Conservation (phyloP, 768 basidiomycete species). For the Suillus bovinus region DNA sequence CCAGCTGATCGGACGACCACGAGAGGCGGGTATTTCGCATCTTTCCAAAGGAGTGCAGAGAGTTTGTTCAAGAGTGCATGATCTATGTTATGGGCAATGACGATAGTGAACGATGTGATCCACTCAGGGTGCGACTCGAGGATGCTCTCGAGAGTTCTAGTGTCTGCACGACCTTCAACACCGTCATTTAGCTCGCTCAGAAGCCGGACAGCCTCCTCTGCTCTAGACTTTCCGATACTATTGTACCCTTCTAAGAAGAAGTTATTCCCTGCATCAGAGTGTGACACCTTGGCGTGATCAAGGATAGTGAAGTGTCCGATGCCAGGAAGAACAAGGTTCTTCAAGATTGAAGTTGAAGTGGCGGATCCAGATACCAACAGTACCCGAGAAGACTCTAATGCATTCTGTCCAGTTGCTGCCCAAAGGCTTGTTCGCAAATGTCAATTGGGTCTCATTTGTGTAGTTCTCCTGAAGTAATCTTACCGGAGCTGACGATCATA, state of each 20-base stretch:
- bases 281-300: conserved; percentile 58
- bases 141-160: conserved; percentile 54
- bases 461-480: conserved; percentile 19
- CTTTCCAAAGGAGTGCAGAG: conserved; percentile 67
- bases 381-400: conserved; percentile 81
- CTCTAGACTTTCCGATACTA: conserved; percentile 81
- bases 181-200: conserved; percentile 86
- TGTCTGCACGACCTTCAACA: conserved; percentile 70
- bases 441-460: conserved; percentile 2
- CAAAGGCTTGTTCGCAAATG: conserved; percentile 63
- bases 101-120: conserved; percentile 67
- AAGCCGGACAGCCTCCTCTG: conserved; percentile 74
- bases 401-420: conserved; percentile 89
- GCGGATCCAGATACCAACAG: conserved; percentile 81
- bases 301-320: conserved; percentile 95
- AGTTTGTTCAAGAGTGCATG: conserved; percentile 55
- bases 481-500: conserved; percentile 96
- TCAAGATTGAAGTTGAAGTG: conserved; percentile 85
- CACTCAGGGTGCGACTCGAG: conserved; percentile 54
- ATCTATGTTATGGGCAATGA: conserved; percentile 84
- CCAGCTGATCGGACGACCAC: conserved; percentile 84
- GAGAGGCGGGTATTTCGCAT: conserved; percentile 60
- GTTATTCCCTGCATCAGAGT: conserved; percentile 90
- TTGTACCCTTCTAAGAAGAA: conserved; percentile 83
- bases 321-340: conserved; percentile 96